Percentiles rank a stretch among this genome's conserved stretches.
These are phyloP conservation scores for Camelina hispida DNA, from an alignment of 345 rosid species.

Conservation along the genomic window DNA sequence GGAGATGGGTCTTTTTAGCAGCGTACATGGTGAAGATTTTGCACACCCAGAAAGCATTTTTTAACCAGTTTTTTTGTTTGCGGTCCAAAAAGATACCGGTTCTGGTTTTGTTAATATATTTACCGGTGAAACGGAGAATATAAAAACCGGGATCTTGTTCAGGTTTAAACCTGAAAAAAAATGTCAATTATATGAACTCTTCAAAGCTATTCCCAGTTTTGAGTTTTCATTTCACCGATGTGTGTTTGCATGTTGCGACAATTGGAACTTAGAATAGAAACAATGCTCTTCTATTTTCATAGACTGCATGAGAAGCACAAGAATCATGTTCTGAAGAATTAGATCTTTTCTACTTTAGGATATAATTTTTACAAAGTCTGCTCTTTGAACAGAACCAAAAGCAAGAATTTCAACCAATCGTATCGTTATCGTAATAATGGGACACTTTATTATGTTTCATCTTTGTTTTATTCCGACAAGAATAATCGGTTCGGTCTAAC, in stretches of 20 bases:
- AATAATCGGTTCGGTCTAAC: constrained; percentile 25
- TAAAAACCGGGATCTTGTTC: not conserved
- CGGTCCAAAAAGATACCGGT: not conserved
- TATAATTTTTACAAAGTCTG: constrained; percentile 27
- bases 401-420: constrained; percentile 29
- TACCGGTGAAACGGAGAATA: not conserved
- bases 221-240: not conserved
- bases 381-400: constrained; percentile 20
- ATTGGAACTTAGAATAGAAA: constrained; percentile 32
- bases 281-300: constrained; percentile 3
- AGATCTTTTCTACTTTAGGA: constrained; percentile 21
- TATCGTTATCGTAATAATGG: constrained; percentile 29
- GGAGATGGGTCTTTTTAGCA: constrained; percentile 2
- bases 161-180: not conserved
- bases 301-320: not conserved
- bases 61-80: not conserved
- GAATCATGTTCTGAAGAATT: constrained; percentile 20
- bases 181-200: not conserved
- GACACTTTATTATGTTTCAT: not conserved
- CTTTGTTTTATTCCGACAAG: constrained; percentile 29
- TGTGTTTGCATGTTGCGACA: not conserved
- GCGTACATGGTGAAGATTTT: constrained; percentile 29
- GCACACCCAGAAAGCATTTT: constrained; percentile 15
- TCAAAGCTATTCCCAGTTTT: constrained; percentile 3
- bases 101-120: constrained; percentile 27